Base-by-base conservation (phyloP, 164 flowering plant species). In the Amborella trichopoda region DNA sequence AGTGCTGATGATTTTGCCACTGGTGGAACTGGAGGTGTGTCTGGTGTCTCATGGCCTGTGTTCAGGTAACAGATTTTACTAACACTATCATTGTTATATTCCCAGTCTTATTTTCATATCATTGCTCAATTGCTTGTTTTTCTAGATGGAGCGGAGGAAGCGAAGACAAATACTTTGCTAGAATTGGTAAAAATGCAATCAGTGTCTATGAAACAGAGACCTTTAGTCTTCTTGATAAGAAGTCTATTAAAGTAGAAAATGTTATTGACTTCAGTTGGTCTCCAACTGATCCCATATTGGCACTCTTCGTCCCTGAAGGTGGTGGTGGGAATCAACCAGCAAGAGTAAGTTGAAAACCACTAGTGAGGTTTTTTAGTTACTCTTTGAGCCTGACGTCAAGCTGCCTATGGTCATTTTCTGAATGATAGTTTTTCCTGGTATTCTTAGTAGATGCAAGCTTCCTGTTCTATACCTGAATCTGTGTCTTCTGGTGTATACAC, bases 251-350 rank as follows among this genome's bases (percentile, higher is more conserved):
- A 72, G 77, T 93, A 39, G 96, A 93, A 22, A 88, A 81, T 70
- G 89, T 93, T 13, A 51, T 85, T 62, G 99, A 93, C 53, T 82
- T 93, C 58, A 56, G 74, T 39, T 93, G 99, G 99, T 88, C 99
- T 16, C 96, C 96, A 14, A 63, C 94, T 30, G 96, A 88, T 71
- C 82, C 95, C 25, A 84, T 93, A 50, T 16, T 42, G 49, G 69
- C 99, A 12, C 74, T 88, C 23, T 88, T 74, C 70, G 99, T 88
- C 56, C 99, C 99, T 26, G 99, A 93, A 61, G 76, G 75, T 26
- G 99, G 95, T 59, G 90, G 97, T 53, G 97, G 97, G n/a, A 91
- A 93, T 56, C 99, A 93, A 56, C 99, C 99, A 66, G 96, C 99
- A 9, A 77, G 83, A 73, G 96, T 88, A 45, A 68, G 86, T 66